A percentile compares a stretch with the other conserved stretches of the same genome.
phyloP scores from a whole-genome alignment of 2,329 filamentous ascomycete species.

The Colletotrichum brevisporum region DNA sequence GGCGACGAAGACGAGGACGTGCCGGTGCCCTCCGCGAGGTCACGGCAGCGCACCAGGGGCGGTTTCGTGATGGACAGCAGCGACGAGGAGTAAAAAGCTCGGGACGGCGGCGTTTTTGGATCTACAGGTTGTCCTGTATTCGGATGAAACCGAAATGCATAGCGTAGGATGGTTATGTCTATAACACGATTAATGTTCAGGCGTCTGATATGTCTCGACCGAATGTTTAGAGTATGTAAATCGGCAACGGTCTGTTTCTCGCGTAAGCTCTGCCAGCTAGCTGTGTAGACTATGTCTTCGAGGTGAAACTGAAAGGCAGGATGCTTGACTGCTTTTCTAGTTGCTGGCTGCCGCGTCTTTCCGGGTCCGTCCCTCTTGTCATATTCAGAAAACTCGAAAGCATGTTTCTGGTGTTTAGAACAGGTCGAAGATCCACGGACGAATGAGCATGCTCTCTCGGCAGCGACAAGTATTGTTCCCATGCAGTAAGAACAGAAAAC shows the following conservation, averaged over 20 bases:
- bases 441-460: no score
- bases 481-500: no score
- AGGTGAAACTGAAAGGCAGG: no score
- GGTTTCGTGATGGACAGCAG: constrained; percentile 73
- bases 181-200: constrained; percentile 9
- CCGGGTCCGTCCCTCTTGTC: no score
- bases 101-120: constrained; percentile 22
- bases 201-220: background rate
- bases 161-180: constrained; percentile 19
- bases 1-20: constrained; percentile 58
- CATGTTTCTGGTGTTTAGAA: no score
- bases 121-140: background rate
- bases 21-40: constrained; percentile 51
- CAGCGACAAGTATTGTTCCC: no score
- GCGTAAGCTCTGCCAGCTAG: background rate
- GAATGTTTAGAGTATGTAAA: background rate
- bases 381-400: no score
- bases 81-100: constrained; percentile 62
- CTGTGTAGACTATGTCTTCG: no score
- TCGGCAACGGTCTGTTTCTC: background rate
- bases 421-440: no score
- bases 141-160: constrained; percentile 25
- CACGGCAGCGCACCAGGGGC: constrained; percentile 61
- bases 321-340: no score
- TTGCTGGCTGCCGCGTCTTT: no score